These are phyloP conservation scores for Mycena pura DNA, from an alignment of 768 basidiomycete species.

Conservation along the genomic window DNA sequence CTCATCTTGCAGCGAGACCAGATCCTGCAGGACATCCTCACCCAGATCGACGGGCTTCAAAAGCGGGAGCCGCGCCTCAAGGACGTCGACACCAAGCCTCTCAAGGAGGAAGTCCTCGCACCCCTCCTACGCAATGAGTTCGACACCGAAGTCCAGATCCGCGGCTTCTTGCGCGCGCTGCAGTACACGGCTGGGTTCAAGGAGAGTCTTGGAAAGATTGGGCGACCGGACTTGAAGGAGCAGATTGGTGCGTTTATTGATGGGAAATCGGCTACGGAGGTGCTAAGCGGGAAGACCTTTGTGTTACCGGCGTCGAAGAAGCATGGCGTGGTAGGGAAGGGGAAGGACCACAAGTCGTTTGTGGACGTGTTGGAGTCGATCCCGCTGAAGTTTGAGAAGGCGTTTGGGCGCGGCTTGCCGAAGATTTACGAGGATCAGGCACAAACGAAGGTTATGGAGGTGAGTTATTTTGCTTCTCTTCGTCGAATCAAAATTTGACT, in stretches of 20 bases:
- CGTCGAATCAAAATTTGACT: not conserved
- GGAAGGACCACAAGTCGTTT: conserved; percentile 2
- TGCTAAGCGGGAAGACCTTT: not conserved
- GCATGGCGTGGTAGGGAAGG: conserved; percentile 7
- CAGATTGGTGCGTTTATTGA: conserved; percentile 3
- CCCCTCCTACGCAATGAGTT: conserved; percentile 2
- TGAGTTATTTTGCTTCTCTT: not conserved
- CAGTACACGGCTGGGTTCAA: not conserved
- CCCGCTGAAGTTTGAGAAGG: not conserved
- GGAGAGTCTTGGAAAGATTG: not conserved
- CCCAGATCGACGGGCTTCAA: not conserved
- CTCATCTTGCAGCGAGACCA: conserved; percentile 3
- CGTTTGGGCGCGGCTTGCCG: not conserved
- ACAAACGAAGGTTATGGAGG: conserved; percentile 9
- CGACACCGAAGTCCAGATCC: conserved; percentile 6
- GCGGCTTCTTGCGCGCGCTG: conserved; percentile 2
- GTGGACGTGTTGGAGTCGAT: not conserved
- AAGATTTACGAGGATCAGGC: conserved; percentile 10
- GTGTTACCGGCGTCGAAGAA: conserved; percentile 1
- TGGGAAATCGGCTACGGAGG: not conserved
- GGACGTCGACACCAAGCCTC: not conserved
- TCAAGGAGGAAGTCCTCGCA: conserved; percentile 2
- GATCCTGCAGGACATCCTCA: conserved; percentile 4
- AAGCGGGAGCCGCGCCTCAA: not conserved
- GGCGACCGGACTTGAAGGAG: not conserved